phyloP scores from a whole-genome alignment of 2,329 filamentous ascomycete species.

The Nemania serpens region DNA sequence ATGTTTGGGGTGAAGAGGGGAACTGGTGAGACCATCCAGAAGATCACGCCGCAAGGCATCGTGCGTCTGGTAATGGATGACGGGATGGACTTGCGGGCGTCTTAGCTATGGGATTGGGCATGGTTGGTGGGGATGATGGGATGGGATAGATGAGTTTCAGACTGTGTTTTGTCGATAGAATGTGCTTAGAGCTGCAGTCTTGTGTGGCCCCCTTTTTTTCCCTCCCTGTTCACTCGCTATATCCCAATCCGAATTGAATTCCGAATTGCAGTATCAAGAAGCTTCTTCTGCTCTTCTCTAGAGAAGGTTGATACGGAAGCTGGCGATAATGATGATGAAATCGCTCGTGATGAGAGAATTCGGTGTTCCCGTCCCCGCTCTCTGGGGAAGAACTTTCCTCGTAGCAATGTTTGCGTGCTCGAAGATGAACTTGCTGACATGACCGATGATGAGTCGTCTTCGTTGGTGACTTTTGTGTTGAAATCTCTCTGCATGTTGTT shows the following conservation, averaged over 20 bases:
- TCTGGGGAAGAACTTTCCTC: conserved; percentile 15
- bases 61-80: neutral
- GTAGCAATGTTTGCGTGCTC: conserved; percentile 28
- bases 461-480: neutral
- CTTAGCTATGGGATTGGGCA: neutral
- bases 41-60: neutral
- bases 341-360: neutral
- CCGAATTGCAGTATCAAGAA: neutral
- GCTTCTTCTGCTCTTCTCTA: neutral
- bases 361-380: neutral
- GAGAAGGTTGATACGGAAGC: neutral
- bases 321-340: too few relatives aligned
- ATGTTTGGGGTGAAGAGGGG: too few relatives aligned
- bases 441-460: conserved; percentile 28
- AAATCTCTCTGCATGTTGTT: neutral
- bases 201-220: neutral
- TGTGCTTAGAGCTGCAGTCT: neutral
- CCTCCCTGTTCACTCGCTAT: neutral
- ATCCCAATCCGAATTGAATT: conserved; percentile 4
- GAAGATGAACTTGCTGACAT: conserved; percentile 30
- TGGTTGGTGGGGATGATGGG: neutral
- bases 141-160: neutral
- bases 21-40: neutral
- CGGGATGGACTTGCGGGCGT: neutral
- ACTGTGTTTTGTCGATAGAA: neutral